A percentile compares a stretch with the other conserved stretches of the same genome.
Evolutionary conservation across 2,329 filamentous ascomycete genomes (phyloP).

Genomic region (Phyllosticta ampelicida): DNA sequence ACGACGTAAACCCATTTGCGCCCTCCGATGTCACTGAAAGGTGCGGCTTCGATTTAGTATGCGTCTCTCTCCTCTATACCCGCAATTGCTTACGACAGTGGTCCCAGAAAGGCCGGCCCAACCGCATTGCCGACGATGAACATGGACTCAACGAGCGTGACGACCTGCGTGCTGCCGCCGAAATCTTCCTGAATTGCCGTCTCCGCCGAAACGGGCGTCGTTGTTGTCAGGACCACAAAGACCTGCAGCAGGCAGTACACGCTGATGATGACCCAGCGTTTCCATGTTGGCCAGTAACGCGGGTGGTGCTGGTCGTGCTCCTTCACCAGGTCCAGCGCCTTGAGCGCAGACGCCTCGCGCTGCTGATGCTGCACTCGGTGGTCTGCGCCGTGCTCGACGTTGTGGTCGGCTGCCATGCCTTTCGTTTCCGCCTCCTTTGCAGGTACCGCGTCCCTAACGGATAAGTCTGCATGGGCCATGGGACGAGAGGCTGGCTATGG

Average conservation of each 20-base stretch:
- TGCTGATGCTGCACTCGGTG: background rate
- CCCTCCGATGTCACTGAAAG: conserved; percentile 9
- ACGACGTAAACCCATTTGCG: conserved; percentile 11
- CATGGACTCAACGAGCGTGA: conserved; percentile 9
- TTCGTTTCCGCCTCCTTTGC: conserved; percentile 4
- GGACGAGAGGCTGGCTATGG: background rate
- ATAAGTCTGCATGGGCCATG: background rate
- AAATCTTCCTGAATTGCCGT: conserved; percentile 8
- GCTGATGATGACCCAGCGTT: conserved; percentile 8
- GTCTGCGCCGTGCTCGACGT: background rate
- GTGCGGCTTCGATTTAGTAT: conserved; percentile 3
- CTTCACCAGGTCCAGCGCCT: conserved; percentile 9
- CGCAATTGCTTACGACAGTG: conserved; percentile 9
- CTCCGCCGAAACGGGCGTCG: conserved; percentile 7
- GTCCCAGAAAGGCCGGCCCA: conserved; percentile 9
- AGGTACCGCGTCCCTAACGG: background rate
- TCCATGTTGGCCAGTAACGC: conserved; percentile 4
- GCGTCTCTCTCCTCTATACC: background rate
- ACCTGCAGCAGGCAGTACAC: conserved; percentile 10
- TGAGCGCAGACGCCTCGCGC: conserved; percentile 1
- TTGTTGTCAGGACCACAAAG: conserved; percentile 8
- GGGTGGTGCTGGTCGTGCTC: conserved; percentile 10
- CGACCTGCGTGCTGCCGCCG: conserved; percentile 9
- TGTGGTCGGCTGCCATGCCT: background rate
- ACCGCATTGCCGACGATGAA: conserved; percentile 10